These are phyloP conservation scores for Whalleya microplaca DNA, from an alignment of 2,329 filamentous ascomycete species.

Conservation along the genomic window DNA sequence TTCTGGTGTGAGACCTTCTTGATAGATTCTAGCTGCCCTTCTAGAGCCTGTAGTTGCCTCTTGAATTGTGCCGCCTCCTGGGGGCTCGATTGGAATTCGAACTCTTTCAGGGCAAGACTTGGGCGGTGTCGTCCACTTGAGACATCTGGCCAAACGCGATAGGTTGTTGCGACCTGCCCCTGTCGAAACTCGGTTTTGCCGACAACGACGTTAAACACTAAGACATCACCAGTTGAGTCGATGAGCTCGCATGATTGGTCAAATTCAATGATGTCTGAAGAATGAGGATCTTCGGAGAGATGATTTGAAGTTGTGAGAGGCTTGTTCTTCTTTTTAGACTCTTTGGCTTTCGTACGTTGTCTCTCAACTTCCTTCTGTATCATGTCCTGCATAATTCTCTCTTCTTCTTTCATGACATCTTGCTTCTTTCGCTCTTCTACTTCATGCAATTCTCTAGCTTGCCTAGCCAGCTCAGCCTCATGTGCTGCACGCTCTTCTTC, in stretches of 20 bases:
- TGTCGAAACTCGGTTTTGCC: slow-evolving; percentile 69
- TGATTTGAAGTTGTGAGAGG: slow-evolving; percentile 46
- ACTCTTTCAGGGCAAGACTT: slow-evolving; percentile 75
- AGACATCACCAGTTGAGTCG: slow-evolving; percentile 64
- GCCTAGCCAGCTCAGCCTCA: slow-evolving; percentile 69
- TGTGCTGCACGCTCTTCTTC: slow-evolving; percentile 87
- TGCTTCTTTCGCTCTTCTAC: slow-evolving; percentile 56
- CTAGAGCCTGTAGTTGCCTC: slow-evolving; percentile 75
- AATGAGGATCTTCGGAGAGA: slow-evolving; percentile 39
- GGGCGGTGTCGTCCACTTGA: slow-evolving; percentile 58
- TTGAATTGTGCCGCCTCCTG: slow-evolving; percentile 69
- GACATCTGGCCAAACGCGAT: slow-evolving; percentile 72
- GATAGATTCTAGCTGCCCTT: slow-evolving; percentile 74
- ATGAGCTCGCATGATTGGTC: slow-evolving; percentile 68
- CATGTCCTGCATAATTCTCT: slow-evolving; percentile 70
- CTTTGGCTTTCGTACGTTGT: slow-evolving; percentile 65
- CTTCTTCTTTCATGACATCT: slow-evolving; percentile 67
- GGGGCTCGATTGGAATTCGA: slow-evolving; percentile 59
- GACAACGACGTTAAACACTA: slow-evolving; percentile 72
- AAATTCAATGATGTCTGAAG: slow-evolving; percentile 56
- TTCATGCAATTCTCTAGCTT: slow-evolving; percentile 60
- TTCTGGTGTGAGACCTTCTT: slow-evolving; percentile 77
- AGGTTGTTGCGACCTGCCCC: slow-evolving; percentile 69
- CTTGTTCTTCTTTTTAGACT: slow-evolving; percentile 65
- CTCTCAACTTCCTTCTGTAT: slow-evolving; percentile 73